These are phyloP conservation scores for Lumnitzera littorea DNA, from an alignment of 345 rosid genomes.

Conservation along the genomic window DNA sequence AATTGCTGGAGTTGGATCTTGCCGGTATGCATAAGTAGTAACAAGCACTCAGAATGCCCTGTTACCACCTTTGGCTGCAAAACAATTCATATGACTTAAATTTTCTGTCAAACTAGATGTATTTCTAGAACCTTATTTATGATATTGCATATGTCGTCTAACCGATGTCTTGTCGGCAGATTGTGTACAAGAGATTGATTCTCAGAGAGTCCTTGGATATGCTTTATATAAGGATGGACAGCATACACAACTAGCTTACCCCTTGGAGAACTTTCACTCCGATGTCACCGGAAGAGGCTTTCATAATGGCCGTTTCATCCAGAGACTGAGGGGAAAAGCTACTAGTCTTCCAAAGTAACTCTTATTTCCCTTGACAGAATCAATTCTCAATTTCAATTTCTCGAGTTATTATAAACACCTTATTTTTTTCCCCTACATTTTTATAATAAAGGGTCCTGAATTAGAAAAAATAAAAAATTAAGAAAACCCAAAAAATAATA, in stretches of 20 bases:
- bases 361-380: not conserved
- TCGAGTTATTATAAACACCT: no score
- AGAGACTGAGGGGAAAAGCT: conserved; percentile 45
- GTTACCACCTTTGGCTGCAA: no score
- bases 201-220: conserved; percentile 34
- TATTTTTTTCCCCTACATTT: no score
- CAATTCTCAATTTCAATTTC: not conserved
- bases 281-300: conserved; percentile 41
- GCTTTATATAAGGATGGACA: conserved; percentile 42
- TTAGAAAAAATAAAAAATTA: no score
- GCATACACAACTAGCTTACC: conserved; percentile 28
- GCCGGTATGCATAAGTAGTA: conserved; percentile 21
- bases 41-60: not conserved
- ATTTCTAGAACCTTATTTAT: no score
- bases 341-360: conserved; percentile 39
- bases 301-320: conserved; percentile 48
- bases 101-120: no score
- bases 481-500: no score
- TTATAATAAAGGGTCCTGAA: no score
- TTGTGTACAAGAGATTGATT: conserved; percentile 41
- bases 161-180: conserved; percentile 13
- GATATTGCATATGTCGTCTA: not conserved
- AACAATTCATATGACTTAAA: no score
- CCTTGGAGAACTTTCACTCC: conserved; percentile 24
- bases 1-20: conserved; percentile 44